A percentile compares a stretch with the other conserved stretches of the same genome.
Conservation (phyloP, 352 stramenopile species). For the Pythium dissimile region DNA sequence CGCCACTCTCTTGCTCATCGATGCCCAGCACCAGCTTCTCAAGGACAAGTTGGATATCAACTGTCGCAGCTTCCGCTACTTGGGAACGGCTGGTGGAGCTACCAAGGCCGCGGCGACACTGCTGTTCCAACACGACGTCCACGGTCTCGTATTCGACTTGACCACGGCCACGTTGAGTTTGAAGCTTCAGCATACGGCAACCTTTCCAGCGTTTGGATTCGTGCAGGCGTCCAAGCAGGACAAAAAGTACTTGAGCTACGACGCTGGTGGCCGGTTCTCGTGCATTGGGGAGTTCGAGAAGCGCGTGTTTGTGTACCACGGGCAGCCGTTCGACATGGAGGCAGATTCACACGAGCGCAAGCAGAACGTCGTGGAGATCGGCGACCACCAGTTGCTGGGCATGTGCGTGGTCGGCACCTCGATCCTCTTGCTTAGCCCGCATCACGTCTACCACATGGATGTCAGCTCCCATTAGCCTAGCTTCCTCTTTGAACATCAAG, state of each 20-base stretch:
- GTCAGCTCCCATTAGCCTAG: slow-evolving; percentile 2
- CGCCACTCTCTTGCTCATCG: slow-evolving; percentile 47
- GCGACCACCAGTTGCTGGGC: slow-evolving; percentile 58
- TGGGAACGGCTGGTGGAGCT: slow-evolving; percentile 26
- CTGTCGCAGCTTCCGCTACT: slow-evolving; percentile 63
- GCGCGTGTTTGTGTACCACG: slow-evolving; percentile 72
- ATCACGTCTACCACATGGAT: slow-evolving; percentile 27
- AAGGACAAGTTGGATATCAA: slow-evolving; percentile 55
- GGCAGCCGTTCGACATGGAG: slow-evolving; percentile 20
- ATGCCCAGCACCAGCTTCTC: slow-evolving; percentile 33
- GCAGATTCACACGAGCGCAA: slow-evolving; percentile 48
- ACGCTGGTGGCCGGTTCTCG: slow-evolving; percentile 48
- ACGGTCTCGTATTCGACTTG: slow-evolving; percentile 65
- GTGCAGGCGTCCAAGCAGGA: slow-evolving; percentile 87
- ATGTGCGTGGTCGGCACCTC: slow-evolving; percentile 42
- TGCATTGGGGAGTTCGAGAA: slow-evolving; percentile 77
- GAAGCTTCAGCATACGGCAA: slow-evolving; percentile 40
- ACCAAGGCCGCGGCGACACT: slow-evolving; percentile 25
- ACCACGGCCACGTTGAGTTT: slow-evolving; percentile 22
- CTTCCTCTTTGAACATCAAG: background rate
- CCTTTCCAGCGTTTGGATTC: slow-evolving; percentile 76
- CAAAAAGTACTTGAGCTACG: slow-evolving; percentile 79
- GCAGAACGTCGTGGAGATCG: slow-evolving; percentile 71
- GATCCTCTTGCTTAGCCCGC: slow-evolving; percentile 54
- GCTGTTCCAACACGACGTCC: slow-evolving; percentile 82